phyloP scores from a whole-genome alignment of 192 early-diverging fungal species.

The Backusella macrospora region DNA sequence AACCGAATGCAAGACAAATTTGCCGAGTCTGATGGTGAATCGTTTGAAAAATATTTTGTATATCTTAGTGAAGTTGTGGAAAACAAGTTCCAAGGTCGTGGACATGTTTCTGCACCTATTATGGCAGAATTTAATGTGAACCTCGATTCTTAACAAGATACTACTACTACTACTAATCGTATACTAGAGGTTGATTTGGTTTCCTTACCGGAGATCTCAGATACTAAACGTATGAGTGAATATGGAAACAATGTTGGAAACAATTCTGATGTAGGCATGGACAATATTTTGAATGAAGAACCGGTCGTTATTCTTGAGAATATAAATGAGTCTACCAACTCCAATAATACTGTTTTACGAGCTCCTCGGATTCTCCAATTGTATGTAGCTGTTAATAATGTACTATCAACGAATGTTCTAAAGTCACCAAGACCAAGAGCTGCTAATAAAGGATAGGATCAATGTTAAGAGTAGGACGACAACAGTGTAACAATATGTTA shows the following conservation, averaged over 20 bases:
- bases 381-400: too few relatives aligned
- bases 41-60: background rate
- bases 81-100: background rate
- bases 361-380: too few relatives aligned
- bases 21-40: background rate
- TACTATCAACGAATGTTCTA: too few relatives aligned
- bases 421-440: too few relatives aligned
- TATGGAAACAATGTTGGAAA: background rate
- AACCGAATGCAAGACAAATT: background rate
- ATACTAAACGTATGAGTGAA: background rate
- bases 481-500: too few relatives aligned
- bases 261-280: background rate
- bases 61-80: background rate
- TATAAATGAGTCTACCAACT: too few relatives aligned
- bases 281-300: background rate
- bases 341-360: too few relatives aligned
- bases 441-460: too few relatives aligned
- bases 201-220: background rate
- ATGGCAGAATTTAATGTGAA: background rate
- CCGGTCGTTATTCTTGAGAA: too few relatives aligned
- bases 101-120: background rate
- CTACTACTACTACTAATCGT: background rate
- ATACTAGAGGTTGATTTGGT: background rate
- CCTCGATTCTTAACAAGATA: background rate
- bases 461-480: too few relatives aligned